Evolutionary conservation across 345 rosid genomes (phyloP).

Genomic region (Erysimum cheiranthoides): DNA sequence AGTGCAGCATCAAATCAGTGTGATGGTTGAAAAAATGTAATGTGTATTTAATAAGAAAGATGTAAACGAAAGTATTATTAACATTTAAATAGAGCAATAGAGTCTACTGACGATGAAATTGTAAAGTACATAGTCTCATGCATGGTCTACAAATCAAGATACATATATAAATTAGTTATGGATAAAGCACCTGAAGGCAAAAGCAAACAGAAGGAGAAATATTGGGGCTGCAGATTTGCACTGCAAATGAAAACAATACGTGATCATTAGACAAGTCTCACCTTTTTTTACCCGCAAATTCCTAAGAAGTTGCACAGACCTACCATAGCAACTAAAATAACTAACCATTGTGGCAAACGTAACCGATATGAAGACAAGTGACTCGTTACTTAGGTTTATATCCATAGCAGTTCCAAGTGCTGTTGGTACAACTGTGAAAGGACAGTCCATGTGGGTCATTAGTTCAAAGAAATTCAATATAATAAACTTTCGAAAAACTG

Average conservation of each 20-base stretch:
- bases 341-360: conserved; percentile 99
- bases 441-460: conserved; percentile 88
- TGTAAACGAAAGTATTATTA: conserved; percentile 10
- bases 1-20: conserved; percentile 5
- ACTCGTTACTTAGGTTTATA: conserved; percentile 92
- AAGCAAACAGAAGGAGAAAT: conserved; percentile 95
- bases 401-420: conserved; percentile 99
- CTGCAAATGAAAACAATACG: conserved; percentile 52
- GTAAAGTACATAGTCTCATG: conserved; percentile 12
- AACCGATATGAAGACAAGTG: conserved; percentile 97
- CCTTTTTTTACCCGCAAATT: conserved; percentile 24
- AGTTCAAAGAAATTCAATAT: conserved; percentile 69
- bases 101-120: conserved; percentile 23
- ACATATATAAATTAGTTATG: not conserved
- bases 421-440: conserved; percentile 97
- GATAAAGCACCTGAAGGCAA: conserved; percentile 89
- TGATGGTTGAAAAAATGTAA: not conserved
- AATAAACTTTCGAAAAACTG: conserved; percentile 38
- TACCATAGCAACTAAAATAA: conserved; percentile 35
- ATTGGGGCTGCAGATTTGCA: conserved; percentile 99
- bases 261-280: conserved; percentile 27
- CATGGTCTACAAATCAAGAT: conserved; percentile 20
- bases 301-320: conserved; percentile 27
- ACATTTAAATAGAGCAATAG: not conserved
- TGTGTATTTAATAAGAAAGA: not conserved